Conservation (phyloP, 352 stramenopile species). For the Pythium pyrilobum region DNA sequence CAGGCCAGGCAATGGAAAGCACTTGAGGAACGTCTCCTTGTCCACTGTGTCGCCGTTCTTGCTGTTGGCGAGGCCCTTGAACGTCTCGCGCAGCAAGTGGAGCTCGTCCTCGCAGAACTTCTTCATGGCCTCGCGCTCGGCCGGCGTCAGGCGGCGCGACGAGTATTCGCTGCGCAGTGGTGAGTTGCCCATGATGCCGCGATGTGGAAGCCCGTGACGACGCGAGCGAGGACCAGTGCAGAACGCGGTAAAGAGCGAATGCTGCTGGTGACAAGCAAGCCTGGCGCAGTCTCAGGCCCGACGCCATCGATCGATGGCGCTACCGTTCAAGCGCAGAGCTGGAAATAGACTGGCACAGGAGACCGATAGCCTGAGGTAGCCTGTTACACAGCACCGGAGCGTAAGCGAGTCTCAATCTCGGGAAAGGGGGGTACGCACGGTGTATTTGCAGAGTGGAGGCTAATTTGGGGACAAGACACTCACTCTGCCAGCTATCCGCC, state of each 20-base stretch:
- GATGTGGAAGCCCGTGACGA: background rate
- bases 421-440: too few species aligned
- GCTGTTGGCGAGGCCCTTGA: conserved; percentile 61
- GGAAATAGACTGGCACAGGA: too few species aligned
- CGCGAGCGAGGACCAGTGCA: background rate
- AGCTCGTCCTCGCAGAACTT: conserved; percentile 79
- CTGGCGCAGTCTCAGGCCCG: too few species aligned
- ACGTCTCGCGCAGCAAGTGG: conserved; percentile 69
- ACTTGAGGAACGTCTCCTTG: conserved; percentile 94
- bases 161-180: conserved; percentile 51
- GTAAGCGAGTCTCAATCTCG: too few species aligned
- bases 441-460: too few species aligned
- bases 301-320: too few species aligned
- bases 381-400: too few species aligned
- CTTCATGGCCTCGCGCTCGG: conserved; percentile 68
- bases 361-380: too few species aligned
- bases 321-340: too few species aligned
- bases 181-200: conserved; percentile 53
- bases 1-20: conserved; percentile 87
- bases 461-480: too few species aligned
- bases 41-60: conserved; percentile 75
- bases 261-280: background rate
- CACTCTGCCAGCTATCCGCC: too few species aligned
- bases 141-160: conserved; percentile 32
- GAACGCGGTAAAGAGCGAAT: background rate